Conservation (phyloP, 2,329 filamentous ascomycete genomes). For the Diaporthe eres region DNA sequence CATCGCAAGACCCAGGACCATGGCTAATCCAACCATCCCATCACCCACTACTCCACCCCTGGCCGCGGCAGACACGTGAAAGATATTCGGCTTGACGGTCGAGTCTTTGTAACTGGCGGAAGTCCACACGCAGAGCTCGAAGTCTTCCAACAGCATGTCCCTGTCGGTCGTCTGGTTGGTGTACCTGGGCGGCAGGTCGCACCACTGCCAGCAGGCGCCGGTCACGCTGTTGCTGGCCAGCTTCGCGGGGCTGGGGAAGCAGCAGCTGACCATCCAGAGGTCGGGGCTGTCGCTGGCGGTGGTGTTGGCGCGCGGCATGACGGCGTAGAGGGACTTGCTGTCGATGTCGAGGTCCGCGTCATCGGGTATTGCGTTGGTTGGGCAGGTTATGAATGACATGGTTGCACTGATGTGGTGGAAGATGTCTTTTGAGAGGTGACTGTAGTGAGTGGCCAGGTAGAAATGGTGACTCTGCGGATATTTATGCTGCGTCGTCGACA, state of each 20-base stretch:
- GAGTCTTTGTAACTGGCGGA: not conserved
- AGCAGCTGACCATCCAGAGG: constrained; percentile 8
- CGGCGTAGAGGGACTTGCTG: not conserved
- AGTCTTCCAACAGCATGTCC: too few species aligned
- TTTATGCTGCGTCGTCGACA: not conserved
- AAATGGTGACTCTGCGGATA: not conserved
- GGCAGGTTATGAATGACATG: not conserved
- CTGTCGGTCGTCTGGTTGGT: not conserved
- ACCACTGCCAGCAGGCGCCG: constrained; percentile 11
- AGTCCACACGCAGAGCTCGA: not conserved
- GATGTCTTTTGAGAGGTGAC: not conserved
- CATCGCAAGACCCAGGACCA: not conserved
- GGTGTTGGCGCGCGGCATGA: not conserved
- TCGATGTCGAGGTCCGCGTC: not conserved
- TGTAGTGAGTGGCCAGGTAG: not conserved
- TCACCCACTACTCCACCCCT: not conserved
- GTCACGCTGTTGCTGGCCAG: not conserved
- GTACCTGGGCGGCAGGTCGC: not conserved
- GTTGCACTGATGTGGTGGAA: not conserved
- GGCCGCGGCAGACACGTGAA: not conserved
- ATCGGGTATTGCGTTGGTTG: not conserved
- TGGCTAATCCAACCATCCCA: not conserved
- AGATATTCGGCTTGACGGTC: not conserved
- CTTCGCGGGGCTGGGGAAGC: not conserved
- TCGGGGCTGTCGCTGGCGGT: not conserved